Evolutionary conservation across 2,329 filamentous ascomycete genomes (phyloP), one percentile per base, ranked within the genome.

Genomic region (Xylariaceae sp.): DNA sequence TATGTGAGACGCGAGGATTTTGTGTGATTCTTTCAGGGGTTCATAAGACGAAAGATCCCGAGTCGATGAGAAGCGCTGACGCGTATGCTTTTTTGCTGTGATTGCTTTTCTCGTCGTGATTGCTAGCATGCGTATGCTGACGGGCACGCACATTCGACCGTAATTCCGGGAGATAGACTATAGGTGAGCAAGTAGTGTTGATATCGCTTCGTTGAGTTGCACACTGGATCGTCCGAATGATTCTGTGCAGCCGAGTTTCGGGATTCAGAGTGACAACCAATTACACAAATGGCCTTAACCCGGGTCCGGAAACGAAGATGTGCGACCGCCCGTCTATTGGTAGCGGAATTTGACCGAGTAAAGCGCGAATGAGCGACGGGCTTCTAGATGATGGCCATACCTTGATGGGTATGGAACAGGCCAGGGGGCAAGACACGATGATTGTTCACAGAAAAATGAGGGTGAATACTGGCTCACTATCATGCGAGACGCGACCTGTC

Each of bases 341-440:
- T 7, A 49, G 11, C 11, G 37, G 35, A 47, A 56, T 58, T 61
- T 56, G 58, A n/a, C 53, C 56, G 58, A 56, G 51, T 11, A 11
- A 47, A 34, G 13, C 34, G n/a, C n/a, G 18, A 44, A 53, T 51
- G 49, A 35, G 49, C 11, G 13, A n/a, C 9, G 5, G 11, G 10
- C 2, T 15, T 1, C 17, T 8, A 11, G 11, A n/a, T 4, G 4
- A n/a, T 5, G 9, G 23, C 3, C 44, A 13, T 9, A 39, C 10
- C 7, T 42, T 34, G 45, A 44, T 42, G 15, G 11, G n/a, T 45
- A 39, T 18, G 34, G 39, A 37, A 10, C 17, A 53, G 44, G 4
- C 10, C 11, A 55, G 3, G 39, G 55, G 1, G 39, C 37, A 53
- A n/a, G 5, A n/a, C 51, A 51, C 18, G 42, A 50, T 42, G 57